Conservation (phyloP, 2,329 filamentous ascomycete species). For the Neoascochyta sp. region DNA sequence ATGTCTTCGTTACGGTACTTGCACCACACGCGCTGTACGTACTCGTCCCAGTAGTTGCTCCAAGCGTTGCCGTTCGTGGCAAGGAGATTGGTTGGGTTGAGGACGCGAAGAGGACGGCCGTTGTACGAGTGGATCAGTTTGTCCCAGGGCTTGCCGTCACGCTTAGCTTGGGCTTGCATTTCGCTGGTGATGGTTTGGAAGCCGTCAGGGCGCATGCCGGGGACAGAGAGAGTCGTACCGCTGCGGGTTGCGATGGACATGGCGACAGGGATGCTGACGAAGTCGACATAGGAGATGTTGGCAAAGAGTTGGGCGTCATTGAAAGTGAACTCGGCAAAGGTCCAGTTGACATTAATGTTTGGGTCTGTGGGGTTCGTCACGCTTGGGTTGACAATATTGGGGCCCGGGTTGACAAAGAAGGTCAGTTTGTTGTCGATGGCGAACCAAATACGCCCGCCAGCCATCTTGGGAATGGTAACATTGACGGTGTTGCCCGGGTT, state of each 20-base stretch:
- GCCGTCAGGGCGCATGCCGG: constrained; percentile 57
- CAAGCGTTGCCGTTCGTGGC: constrained; percentile 48
- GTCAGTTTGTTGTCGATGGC: constrained; percentile 57
- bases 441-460: constrained; percentile 71
- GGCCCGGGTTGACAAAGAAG: constrained; percentile 68
- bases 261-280: constrained; percentile 51
- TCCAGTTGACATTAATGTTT: constrained; percentile 45
- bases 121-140: constrained; percentile 51
- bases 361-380: constrained; percentile 59
- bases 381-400: constrained; percentile 70
- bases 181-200: constrained; percentile 54
- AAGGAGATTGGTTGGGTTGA: constrained; percentile 47
- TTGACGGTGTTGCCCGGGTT: constrained; percentile 56
- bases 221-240: constrained; percentile 45
- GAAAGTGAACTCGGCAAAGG: constrained; percentile 49
- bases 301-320: constrained; percentile 48
- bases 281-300: constrained; percentile 70
- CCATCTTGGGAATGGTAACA: constrained; percentile 65
- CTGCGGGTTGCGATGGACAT: constrained; percentile 46
- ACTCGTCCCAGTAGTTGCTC: constrained; percentile 50
- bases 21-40: constrained; percentile 51
- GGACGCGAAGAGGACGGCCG: constrained; percentile 38
- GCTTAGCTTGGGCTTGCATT: constrained; percentile 53
- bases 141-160: constrained; percentile 59
- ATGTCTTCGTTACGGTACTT: constrained; percentile 47